phyloP scores from a whole-genome alignment of 768 basidiomycete genomes.

The Lentinula boryana region DNA sequence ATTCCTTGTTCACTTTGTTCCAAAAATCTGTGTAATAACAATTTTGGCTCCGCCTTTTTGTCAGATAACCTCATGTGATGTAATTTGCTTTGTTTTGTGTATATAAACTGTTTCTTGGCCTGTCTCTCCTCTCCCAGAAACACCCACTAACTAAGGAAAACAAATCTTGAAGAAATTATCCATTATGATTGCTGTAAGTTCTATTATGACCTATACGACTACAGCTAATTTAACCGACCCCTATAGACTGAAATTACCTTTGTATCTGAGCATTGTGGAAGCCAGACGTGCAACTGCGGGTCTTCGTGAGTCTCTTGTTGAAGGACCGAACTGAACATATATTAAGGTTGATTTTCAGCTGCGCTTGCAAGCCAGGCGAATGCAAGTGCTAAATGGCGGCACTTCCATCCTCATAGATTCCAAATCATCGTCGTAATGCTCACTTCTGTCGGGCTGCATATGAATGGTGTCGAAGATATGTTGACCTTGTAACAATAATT shows the following conservation, averaged over 20 bases:
- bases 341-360: background rate
- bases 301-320: background rate
- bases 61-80: background rate
- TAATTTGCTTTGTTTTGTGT: background rate
- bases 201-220: background rate
- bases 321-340: background rate
- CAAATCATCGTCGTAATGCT: too few relatives aligned
- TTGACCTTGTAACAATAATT: too few relatives aligned
- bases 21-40: background rate
- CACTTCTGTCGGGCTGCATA: too few relatives aligned
- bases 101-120: background rate
- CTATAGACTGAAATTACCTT: background rate
- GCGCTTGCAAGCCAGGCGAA: conserved; percentile 2
- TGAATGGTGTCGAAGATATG: too few relatives aligned
- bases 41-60: background rate
- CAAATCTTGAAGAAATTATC: background rate
- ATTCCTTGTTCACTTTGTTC: too few relatives aligned
- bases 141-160: background rate
- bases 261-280: conserved; percentile 3
- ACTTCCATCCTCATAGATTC: too few relatives aligned
- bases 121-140: background rate
- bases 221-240: background rate
- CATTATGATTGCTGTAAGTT: background rate
- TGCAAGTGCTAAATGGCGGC: background rate
- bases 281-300: background rate